Conservation (phyloP, 225 moss, liverwort and hornwort species). For the Straminergon stramineum region DNA sequence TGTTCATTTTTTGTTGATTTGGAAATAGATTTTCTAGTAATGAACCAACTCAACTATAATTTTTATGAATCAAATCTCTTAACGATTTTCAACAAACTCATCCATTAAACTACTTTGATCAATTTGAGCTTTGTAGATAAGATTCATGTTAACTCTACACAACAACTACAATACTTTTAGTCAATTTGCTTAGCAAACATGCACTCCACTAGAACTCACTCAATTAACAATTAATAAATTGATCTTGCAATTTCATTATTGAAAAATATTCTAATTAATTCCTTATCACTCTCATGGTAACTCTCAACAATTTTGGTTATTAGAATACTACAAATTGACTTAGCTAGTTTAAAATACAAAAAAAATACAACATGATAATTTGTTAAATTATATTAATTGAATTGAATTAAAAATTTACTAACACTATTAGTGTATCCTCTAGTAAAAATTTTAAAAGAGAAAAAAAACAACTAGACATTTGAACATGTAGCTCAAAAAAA, state of each 20-base stretch:
- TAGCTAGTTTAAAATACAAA: accelerated
- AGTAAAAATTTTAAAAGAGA: neutral
- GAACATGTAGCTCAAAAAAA: neutral
- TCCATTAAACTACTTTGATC: neutral
- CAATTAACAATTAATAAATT: neutral
- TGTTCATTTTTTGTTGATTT: too few relatives aligned
- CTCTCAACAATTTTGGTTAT: neutral
- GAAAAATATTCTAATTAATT: neutral
- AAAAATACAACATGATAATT: neutral
- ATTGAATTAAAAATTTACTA: neutral
- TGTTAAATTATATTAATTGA: too few relatives aligned
- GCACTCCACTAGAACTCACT: neutral
- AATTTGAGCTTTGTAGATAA: neutral
- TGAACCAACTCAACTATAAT: too few relatives aligned
- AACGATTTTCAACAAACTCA: neutral
- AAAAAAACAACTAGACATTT: neutral
- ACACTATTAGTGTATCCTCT: accelerated
- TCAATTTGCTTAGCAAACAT: neutral
- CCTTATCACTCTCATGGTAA: neutral
- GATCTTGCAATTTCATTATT: neutral
- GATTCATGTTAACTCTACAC: neutral
- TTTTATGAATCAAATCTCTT: too few relatives aligned
- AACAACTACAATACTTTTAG: accelerated
- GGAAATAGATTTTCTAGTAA: too few relatives aligned
- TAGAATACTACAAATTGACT: neutral